These are phyloP conservation scores for Cryptosporidium muris DNA, from an alignment of 169 alveolate genomes.

Conservation along the genomic window DNA sequence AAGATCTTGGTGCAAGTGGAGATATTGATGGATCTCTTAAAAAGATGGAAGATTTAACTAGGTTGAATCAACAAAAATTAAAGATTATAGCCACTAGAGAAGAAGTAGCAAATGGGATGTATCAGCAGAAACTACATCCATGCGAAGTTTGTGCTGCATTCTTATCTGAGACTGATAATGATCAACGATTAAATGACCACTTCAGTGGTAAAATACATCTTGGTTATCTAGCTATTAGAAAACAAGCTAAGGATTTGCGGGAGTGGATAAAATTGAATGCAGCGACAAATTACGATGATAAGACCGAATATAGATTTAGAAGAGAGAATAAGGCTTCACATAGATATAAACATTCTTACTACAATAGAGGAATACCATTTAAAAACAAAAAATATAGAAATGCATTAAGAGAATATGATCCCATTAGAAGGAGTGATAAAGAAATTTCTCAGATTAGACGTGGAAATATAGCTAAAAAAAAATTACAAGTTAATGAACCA, in stretches of 20 bases:
- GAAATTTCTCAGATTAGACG: not conserved
- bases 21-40: slow-evolving; percentile 80
- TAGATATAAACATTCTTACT: not conserved
- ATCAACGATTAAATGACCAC: slow-evolving; percentile 82
- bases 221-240: slow-evolving; percentile 82
- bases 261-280: slow-evolving; percentile 30
- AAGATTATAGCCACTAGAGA: slow-evolving; percentile 76
- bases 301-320: not conserved
- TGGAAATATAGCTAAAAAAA: not conserved
- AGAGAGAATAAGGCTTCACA: slow-evolving; percentile 3
- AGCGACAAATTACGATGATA: not conserved
- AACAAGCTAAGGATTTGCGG: slow-evolving; percentile 62
- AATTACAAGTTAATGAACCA: not conserved
- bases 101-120: slow-evolving; percentile 78
- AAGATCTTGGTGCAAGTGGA: slow-evolving; percentile 77
- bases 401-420: not conserved
- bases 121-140: slow-evolving; percentile 80
- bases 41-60: slow-evolving; percentile 78
- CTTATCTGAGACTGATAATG: slow-evolving; percentile 79
- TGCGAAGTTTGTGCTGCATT: slow-evolving; percentile 86
- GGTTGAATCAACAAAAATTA: slow-evolving; percentile 76
- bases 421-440: not conserved
- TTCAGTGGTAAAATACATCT: slow-evolving; percentile 82
- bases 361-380: slow-evolving; percentile 1
- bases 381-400: slow-evolving; percentile 2